Percentiles rank a stretch among this genome's conserved stretches.
Conservation (phyloP, 345 rosid species). For the Lepidium didymum region DNA sequence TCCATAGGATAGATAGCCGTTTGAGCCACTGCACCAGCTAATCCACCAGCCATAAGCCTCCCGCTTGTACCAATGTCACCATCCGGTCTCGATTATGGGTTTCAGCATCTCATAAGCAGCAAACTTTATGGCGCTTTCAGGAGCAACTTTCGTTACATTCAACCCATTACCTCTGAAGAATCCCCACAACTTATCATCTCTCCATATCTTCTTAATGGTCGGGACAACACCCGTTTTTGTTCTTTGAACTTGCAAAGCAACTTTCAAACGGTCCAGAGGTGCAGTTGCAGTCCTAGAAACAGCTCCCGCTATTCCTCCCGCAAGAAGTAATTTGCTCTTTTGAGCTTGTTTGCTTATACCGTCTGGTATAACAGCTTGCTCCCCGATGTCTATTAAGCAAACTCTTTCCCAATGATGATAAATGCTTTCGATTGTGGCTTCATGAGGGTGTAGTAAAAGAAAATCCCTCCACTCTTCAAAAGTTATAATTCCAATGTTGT, state of each 20-base stretch:
- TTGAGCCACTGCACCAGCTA: conserved; percentile 95
- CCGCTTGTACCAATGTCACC: conserved; percentile 64
- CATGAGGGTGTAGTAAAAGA: conserved; percentile 88
- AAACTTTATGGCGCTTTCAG: conserved; percentile 95
- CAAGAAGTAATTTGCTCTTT: conserved; percentile 70
- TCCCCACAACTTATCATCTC: conserved; percentile 64
- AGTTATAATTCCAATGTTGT: conserved; percentile 87
- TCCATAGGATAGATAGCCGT: conserved; percentile 88
- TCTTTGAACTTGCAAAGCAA: conserved; percentile 84
- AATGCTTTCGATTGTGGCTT: conserved; percentile 87
- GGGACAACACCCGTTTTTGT: conserved; percentile 48
- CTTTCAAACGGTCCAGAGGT: conserved; percentile 91
- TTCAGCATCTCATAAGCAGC: conserved; percentile 78
- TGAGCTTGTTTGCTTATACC: conserved; percentile 82
- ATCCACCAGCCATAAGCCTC: conserved; percentile 86
- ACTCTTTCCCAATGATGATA: conserved; percentile 94
- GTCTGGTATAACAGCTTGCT: conserved; percentile 86
- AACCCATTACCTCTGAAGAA: conserved; percentile 94
- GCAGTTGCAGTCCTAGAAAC: conserved; percentile 93
- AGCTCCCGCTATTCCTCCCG: conserved; percentile 96
- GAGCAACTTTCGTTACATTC: conserved; percentile 87
- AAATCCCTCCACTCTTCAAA: conserved; percentile 99
- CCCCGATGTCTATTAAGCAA: conserved; percentile 92
- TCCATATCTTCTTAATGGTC: conserved; percentile 65
- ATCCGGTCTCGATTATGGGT: conserved; percentile 45